A percentile compares a stretch with the other conserved stretches of the same genome.
These are phyloP conservation scores for Penicillium frequentans DNA, from an alignment of 2,329 filamentous ascomycete genomes.

Conservation along the genomic window DNA sequence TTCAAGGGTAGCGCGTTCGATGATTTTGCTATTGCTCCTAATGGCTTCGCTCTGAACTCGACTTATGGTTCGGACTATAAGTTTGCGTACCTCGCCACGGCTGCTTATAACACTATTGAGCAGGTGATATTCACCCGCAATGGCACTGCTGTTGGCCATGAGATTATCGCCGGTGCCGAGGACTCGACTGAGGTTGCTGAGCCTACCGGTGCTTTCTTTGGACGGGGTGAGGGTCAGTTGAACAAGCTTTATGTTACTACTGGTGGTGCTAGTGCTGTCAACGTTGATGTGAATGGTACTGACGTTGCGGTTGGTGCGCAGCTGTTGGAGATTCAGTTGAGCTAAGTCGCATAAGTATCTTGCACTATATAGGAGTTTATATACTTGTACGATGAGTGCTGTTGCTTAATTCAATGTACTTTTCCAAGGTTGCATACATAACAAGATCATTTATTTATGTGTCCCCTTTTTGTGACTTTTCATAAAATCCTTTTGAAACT, in stretches of 20 bases:
- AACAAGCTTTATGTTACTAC: background rate
- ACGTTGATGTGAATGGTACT: background rate
- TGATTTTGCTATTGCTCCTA: background rate
- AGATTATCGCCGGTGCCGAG: conserved; percentile 2
- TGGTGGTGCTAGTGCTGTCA: background rate
- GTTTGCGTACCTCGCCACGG: background rate
- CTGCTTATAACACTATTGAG: background rate
- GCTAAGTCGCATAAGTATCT: background rate
- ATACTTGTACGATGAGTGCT: no score
- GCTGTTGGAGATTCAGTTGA: background rate
- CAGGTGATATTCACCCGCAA: conserved; percentile 3
- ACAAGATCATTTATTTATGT: no score
- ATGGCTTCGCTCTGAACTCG: background rate
- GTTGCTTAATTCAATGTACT: no score
- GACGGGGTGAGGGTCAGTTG: background rate
- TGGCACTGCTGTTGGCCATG: background rate
- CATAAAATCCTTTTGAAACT: no score
- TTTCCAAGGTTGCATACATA: no score
- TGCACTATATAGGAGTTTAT: background rate
- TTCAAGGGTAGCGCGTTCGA: background rate
- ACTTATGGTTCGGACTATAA: background rate
- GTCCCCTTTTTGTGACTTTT: no score
- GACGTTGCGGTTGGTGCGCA: background rate
- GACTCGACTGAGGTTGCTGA: background rate
- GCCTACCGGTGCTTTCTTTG: background rate